A percentile compares a stretch with the other conserved stretches of the same genome.
Conservation (phyloP, 306 rosid genomes). For the Trichosanthes truncata region DNA sequence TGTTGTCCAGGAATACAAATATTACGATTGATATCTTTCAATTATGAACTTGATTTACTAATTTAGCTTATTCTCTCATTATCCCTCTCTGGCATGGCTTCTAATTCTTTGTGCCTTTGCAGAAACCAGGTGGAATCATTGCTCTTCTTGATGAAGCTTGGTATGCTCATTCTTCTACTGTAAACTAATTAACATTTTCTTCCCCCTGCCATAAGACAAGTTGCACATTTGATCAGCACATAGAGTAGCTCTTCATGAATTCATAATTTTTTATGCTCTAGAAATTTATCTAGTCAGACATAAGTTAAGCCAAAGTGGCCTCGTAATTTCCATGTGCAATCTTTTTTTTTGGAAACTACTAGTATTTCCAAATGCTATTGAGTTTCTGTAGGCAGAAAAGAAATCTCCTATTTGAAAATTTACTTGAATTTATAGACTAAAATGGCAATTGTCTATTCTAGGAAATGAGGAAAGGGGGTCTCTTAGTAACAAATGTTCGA, state of each 20-base stretch:
- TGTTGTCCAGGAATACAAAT: background rate
- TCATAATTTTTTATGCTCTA: background rate
- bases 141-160: slow-evolving; percentile 94
- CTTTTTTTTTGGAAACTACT: background rate
- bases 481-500: background rate
- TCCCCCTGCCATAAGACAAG: slow-evolving; percentile 14
- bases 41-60: background rate
- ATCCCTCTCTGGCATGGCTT: slow-evolving; percentile 1
- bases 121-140: slow-evolving; percentile 93
- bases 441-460: background rate
- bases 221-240: background rate
- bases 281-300: background rate
- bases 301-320: background rate
- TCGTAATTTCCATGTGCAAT: background rate
- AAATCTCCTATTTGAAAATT: background rate
- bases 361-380: background rate
- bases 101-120: slow-evolving; percentile 20
- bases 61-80: slow-evolving; percentile 12
- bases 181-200: background rate
- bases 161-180: slow-evolving; percentile 35
- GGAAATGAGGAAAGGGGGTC: background rate
- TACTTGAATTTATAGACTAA: background rate
- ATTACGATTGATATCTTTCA: background rate
- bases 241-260: background rate
- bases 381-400: background rate